phyloP scores from a whole-genome alignment of 1,284 basidiomycete species.

The Sporisorium exsertum region DNA sequence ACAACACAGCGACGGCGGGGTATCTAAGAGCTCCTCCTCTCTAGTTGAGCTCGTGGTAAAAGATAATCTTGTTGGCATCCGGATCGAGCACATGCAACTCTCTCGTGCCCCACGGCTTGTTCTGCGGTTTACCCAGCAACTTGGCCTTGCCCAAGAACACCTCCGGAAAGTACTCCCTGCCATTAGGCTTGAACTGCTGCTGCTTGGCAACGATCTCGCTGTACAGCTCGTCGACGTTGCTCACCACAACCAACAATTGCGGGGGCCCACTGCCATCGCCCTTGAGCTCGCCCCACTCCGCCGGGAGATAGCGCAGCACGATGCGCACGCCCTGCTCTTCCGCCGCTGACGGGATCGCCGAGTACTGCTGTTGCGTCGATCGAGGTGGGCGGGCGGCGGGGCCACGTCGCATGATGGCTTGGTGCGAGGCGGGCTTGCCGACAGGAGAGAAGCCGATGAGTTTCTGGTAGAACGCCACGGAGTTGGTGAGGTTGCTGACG shows the following conservation, averaged over 20 bases:
- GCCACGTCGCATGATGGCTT: conserved; percentile 39
- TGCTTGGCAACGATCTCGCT: conserved; percentile 41
- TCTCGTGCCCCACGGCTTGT: conserved; percentile 55
- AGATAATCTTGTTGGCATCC: conserved; percentile 56
- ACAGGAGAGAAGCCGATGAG: conserved; percentile 46
- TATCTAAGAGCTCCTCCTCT: background rate
- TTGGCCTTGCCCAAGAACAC: conserved; percentile 46
- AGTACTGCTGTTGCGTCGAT: conserved; percentile 23
- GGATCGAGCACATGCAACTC: conserved; percentile 57
- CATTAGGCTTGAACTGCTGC: conserved; percentile 45
- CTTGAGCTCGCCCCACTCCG: conserved; percentile 52
- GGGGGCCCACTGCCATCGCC: conserved; percentile 44
- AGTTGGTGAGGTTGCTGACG: conserved; percentile 44
- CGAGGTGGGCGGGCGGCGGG: conserved; percentile 39
- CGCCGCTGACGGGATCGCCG: conserved; percentile 37
- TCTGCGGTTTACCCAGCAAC: conserved; percentile 49
- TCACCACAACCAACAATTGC: conserved; percentile 44
- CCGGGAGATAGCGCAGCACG: conserved; percentile 35
- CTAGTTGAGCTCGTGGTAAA: conserved; percentile 49
- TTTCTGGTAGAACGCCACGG: conserved; percentile 45
- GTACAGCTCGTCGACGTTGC: conserved; percentile 48
- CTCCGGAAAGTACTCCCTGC: conserved; percentile 55
- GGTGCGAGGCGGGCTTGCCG: conserved; percentile 42
- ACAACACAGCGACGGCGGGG: background rate
- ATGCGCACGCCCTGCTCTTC: conserved; percentile 45